A percentile compares a stretch with the other conserved stretches of the same genome.
phyloP scores from a whole-genome alignment of 495 filamentous ascomycete genomes.

The Penicillium daleae region DNA sequence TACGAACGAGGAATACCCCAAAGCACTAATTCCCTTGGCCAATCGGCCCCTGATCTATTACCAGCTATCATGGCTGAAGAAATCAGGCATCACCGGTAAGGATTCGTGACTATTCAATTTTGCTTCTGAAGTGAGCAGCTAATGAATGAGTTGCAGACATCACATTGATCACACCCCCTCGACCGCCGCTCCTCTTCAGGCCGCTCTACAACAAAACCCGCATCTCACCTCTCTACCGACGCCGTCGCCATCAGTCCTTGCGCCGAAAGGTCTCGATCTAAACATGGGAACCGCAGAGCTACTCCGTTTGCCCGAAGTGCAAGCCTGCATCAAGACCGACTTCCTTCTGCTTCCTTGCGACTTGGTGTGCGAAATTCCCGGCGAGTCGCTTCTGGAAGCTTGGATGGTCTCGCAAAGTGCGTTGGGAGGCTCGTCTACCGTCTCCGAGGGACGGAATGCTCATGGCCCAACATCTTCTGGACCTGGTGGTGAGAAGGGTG shows the following conservation, averaged over 20 bases:
- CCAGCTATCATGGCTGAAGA: constrained; percentile 85
- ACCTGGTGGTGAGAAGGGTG: constrained; percentile 56
- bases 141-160: constrained; percentile 60
- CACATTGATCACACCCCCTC: constrained; percentile 81
- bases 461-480: constrained; percentile 41
- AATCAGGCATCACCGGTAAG: constrained; percentile 79
- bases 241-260: constrained; percentile 73
- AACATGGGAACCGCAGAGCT: constrained; percentile 88
- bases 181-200: constrained; percentile 68
- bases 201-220: constrained; percentile 83
- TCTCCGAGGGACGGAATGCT: constrained; percentile 29
- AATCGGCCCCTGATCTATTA: constrained; percentile 98
- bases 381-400: constrained; percentile 77
- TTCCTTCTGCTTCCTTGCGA: constrained; percentile 94
- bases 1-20: constrained; percentile 72
- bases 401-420: constrained; percentile 87
- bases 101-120: not conserved
- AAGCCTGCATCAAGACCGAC: constrained; percentile 72
- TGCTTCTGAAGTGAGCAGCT: not conserved
- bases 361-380: constrained; percentile 86
- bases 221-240: constrained; percentile 79
- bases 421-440: constrained; percentile 51
- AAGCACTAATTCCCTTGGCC: constrained; percentile 87
- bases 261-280: constrained; percentile 70
- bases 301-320: constrained; percentile 77